A percentile compares a stretch with the other conserved stretches of the same genome.
phyloP scores from a whole-genome alignment of 176 grass and related monocot species.

The Areca catechu region DNA sequence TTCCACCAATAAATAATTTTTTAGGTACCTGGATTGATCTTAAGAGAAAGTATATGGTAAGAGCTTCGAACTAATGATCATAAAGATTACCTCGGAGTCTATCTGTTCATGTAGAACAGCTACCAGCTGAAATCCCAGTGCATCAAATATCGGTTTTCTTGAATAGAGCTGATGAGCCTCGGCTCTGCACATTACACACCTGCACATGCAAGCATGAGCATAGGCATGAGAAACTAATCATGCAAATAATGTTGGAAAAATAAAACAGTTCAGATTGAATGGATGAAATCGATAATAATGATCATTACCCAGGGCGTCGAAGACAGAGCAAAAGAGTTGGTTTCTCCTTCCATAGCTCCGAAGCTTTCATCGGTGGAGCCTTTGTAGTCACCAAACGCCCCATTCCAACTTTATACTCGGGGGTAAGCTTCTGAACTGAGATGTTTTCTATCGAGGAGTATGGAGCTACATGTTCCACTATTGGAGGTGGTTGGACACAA shows the following conservation, averaged over 20 bases:
- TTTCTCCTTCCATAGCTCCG: background rate
- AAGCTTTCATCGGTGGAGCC: background rate
- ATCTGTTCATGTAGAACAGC: constrained; percentile 3
- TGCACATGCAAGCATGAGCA: background rate
- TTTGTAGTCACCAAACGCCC: background rate
- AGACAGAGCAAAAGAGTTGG: background rate
- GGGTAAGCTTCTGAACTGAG: constrained; percentile 3
- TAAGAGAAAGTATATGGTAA: too few species aligned
- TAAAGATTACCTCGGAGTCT: background rate
- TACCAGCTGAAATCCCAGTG: background rate
- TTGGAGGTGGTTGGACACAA: background rate
- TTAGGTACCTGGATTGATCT: too few species aligned
- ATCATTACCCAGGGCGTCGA: constrained; percentile 1
- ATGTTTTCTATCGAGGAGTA: background rate
- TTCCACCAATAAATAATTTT: too few species aligned
- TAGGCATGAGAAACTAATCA: too few species aligned
- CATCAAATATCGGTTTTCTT: constrained; percentile 1
- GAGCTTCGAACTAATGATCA: too few species aligned
- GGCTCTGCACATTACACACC: constrained; percentile 2
- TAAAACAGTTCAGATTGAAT: too few species aligned
- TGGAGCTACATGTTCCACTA: background rate
- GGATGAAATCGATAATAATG: too few species aligned
- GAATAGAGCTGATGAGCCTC: constrained; percentile 2
- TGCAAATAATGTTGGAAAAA: too few species aligned
- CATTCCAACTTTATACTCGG: background rate